phyloP scores from a whole-genome alignment of 139 green algal genomes.

The Parachlorella kessleri region DNA sequence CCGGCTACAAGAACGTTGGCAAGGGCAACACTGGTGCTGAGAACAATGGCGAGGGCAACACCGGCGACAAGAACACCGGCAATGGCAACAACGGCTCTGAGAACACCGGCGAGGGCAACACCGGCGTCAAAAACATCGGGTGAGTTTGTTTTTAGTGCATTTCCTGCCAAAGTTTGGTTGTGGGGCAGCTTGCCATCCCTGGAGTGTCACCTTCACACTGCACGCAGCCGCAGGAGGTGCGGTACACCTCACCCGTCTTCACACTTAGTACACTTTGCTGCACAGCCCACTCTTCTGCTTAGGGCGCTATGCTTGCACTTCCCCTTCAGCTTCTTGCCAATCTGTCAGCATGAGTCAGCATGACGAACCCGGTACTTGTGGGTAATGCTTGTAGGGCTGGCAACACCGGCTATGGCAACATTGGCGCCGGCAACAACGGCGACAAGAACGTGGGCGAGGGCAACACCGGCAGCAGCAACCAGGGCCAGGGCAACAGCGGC shows the following conservation, averaged over 20 bases:
- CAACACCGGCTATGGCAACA: constrained; percentile 1
- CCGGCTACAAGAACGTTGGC: neutral
- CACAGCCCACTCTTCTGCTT: too few species aligned
- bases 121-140: neutral
- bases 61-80: constrained; percentile 1
- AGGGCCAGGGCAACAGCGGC: too few species aligned
- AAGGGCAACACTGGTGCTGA: neutral
- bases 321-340: too few species aligned
- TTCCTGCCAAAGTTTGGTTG: too few species aligned
- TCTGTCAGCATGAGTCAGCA: too few species aligned
- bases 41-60: neutral
- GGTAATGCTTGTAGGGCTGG: neutral
- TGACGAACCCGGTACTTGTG: neutral
- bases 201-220: too few species aligned
- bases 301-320: too few species aligned
- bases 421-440: neutral
- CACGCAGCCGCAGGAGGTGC: too few species aligned
- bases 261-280: too few species aligned
- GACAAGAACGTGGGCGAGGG: neutral
- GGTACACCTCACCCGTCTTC: too few species aligned
- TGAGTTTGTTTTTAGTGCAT: too few species aligned
- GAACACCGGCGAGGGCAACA: neutral
- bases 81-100: neutral
- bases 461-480: neutral
- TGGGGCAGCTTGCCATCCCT: too few species aligned